Evolutionary conservation across 2,329 filamentous ascomycete genomes (phyloP).

Genomic region (Venturia effusa): DNA sequence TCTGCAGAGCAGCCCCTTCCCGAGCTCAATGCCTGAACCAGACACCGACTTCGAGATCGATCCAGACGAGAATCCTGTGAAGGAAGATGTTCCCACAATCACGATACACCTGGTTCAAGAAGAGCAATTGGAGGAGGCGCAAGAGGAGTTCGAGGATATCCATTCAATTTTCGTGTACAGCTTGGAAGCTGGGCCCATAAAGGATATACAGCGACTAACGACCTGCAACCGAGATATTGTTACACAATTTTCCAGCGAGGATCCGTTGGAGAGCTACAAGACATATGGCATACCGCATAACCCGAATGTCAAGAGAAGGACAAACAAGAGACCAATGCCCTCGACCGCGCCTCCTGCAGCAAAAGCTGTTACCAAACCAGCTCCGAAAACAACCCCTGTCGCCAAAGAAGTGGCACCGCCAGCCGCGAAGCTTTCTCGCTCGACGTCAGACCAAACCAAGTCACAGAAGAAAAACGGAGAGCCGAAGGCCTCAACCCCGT

Average conservation of each 20-base stretch:
- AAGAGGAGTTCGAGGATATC: constrained; percentile 60
- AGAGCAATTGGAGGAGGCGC: constrained; percentile 58
- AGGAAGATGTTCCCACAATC: constrained; percentile 42
- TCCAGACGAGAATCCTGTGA: constrained; percentile 29
- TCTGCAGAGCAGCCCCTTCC: constrained; percentile 56
- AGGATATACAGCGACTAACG: constrained; percentile 57
- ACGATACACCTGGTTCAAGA: constrained; percentile 60
- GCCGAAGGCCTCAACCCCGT: background rate
- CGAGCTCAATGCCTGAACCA: constrained; percentile 52
- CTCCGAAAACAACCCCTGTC: background rate
- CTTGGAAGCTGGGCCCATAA: constrained; percentile 55
- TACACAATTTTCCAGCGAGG: constrained; percentile 44
- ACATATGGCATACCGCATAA: constrained; percentile 69
- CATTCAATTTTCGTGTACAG: constrained; percentile 81
- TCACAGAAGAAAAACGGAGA: background rate
- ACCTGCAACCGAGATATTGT: constrained; percentile 56
- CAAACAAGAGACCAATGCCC: background rate
- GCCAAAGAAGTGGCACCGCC: background rate
- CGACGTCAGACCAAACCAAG: background rate
- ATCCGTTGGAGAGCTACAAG: constrained; percentile 47
- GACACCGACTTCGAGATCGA: constrained; percentile 14
- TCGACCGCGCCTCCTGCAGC: constrained; percentile 19
- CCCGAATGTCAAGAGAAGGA: constrained; percentile 43
- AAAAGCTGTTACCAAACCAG: constrained; percentile 19
- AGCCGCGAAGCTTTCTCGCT: background rate